phyloP scores from a whole-genome alignment of 2,329 filamentous ascomycete genomes.

The Epichloe glyceriae region DNA sequence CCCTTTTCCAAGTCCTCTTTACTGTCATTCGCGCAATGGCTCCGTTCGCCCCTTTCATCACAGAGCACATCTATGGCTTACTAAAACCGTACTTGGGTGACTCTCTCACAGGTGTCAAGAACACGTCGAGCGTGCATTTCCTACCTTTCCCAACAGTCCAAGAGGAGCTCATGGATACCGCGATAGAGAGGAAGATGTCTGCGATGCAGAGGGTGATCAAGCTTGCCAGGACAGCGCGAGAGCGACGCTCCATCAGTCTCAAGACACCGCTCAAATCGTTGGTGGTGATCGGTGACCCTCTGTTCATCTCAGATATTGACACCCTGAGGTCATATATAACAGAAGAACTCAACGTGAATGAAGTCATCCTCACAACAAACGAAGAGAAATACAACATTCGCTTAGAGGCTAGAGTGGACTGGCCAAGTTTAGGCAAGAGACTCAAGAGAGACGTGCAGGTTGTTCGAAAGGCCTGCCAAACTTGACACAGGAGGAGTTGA shows the following conservation, averaged over 20 bases:
- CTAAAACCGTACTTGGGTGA: slow-evolving; percentile 67
- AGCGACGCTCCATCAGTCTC: slow-evolving; percentile 62
- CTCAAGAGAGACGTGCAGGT: slow-evolving; percentile 78
- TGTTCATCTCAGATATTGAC: slow-evolving; percentile 55
- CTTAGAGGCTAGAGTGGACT: slow-evolving; percentile 76
- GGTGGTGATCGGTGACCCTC: slow-evolving; percentile 67
- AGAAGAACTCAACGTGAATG: slow-evolving; percentile 65
- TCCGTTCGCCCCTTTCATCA: slow-evolving; percentile 81
- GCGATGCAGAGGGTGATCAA: slow-evolving; percentile 89
- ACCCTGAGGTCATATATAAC: slow-evolving; percentile 55
- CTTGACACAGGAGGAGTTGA: slow-evolving; percentile 62
- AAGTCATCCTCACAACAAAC: slow-evolving; percentile 62
- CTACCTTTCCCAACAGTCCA: slow-evolving; percentile 69
- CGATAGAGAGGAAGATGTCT: slow-evolving; percentile 64
- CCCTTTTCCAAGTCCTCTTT: slow-evolving; percentile 77
- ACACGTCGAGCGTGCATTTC: slow-evolving; percentile 75
- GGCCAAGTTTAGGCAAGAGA: slow-evolving; percentile 82
- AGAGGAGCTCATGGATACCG: slow-evolving; percentile 67
- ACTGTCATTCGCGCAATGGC: slow-evolving; percentile 70
- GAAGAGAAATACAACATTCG: slow-evolving; percentile 74
- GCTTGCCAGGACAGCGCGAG: slow-evolving; percentile 64
- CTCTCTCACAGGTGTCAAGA: slow-evolving; percentile 45
- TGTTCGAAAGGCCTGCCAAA: slow-evolving; percentile 74
- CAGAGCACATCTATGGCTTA: slow-evolving; percentile 52
- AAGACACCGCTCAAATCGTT: slow-evolving; percentile 77